Evolutionary conservation across 2,329 filamentous ascomycete genomes (phyloP).

Genomic region (Scytalidium lignicola): DNA sequence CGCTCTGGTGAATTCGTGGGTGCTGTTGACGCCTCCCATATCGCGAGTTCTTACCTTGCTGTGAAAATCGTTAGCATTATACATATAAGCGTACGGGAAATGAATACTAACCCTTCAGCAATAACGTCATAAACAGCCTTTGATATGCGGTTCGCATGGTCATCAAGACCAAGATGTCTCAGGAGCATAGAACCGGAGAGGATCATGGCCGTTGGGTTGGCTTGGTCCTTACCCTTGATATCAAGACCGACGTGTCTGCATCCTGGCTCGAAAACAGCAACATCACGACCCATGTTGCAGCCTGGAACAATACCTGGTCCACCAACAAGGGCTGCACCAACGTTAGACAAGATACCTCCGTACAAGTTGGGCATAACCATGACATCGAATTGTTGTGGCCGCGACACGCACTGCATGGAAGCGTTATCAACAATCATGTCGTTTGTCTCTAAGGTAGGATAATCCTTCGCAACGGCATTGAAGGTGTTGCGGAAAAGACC

Average conservation of each 20-base stretch:
- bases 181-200: constrained; percentile 96
- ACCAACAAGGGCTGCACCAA: constrained; percentile 93
- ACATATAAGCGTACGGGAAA: not conserved
- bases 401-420: constrained; percentile 96
- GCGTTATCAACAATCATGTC: constrained; percentile 99
- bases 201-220: constrained; percentile 93
- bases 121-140: constrained; percentile 77
- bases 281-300: constrained; percentile 99
- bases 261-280: constrained; percentile 97
- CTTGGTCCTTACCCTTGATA: constrained; percentile 99
- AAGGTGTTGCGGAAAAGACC: constrained; percentile 98
- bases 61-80: constrained; percentile 19
- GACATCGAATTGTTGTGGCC: constrained; percentile 97
- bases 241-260: constrained; percentile 99
- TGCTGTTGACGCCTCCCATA: constrained; percentile 88
- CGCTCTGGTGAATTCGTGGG: constrained; percentile 90
- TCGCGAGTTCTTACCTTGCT: constrained; percentile 87
- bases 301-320: constrained; percentile 95
- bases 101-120: constrained; percentile 70
- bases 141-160: constrained; percentile 97
- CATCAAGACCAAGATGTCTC: constrained; percentile 92
- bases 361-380: constrained; percentile 99
- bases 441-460: constrained; percentile 90
- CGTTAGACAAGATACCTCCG: constrained; percentile 98
- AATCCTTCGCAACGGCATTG: constrained; percentile 88